Conservation (phyloP, 371 early-diverging fungal species). For the Mucor racemosus region DNA sequence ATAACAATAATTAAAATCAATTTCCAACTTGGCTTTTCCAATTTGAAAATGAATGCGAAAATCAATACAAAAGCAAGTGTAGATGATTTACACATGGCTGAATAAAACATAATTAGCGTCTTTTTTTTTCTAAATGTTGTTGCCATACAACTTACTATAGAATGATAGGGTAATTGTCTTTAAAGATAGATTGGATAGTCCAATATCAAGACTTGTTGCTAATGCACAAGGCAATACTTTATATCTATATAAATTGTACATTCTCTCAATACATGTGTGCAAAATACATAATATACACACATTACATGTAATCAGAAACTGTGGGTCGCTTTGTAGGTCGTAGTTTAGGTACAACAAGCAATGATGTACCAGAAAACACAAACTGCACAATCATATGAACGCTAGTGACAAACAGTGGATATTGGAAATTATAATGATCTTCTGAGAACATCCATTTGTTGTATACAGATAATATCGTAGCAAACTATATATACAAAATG, state of each 20-base stretch:
- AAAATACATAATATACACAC: background rate
- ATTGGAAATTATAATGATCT: slow-evolving; percentile 74
- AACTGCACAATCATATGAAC: slow-evolving; percentile 79
- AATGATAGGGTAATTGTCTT: slow-evolving; percentile 88
- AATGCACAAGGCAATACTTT: slow-evolving; percentile 84
- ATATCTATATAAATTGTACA: slow-evolving; percentile 35
- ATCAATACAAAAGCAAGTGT: slow-evolving; percentile 87
- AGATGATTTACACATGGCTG: slow-evolving; percentile 92
- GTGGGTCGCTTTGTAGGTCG: slow-evolving; percentile 60
- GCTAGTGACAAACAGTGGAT: slow-evolving; percentile 81
- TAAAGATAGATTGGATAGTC: slow-evolving; percentile 83
- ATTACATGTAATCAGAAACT: slow-evolving; percentile 63
- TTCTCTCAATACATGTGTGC: background rate
- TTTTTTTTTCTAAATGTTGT: background rate
- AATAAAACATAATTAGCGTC: background rate
- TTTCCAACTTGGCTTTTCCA: slow-evolving; percentile 75
- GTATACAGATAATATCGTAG: slow-evolving; percentile 79
- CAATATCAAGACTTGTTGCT: slow-evolving; percentile 90
- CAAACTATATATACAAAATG: slow-evolving; percentile 38
- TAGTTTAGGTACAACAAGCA: slow-evolving; percentile 59
- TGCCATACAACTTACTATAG: slow-evolving; percentile 63
- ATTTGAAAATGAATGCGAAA: slow-evolving; percentile 85
- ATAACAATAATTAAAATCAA: slow-evolving; percentile 75
- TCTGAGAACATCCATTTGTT: slow-evolving; percentile 90
- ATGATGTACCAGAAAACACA: slow-evolving; percentile 56